Conservation (phyloP, 306 rosid species). For the Acacia acuminata region DNA sequence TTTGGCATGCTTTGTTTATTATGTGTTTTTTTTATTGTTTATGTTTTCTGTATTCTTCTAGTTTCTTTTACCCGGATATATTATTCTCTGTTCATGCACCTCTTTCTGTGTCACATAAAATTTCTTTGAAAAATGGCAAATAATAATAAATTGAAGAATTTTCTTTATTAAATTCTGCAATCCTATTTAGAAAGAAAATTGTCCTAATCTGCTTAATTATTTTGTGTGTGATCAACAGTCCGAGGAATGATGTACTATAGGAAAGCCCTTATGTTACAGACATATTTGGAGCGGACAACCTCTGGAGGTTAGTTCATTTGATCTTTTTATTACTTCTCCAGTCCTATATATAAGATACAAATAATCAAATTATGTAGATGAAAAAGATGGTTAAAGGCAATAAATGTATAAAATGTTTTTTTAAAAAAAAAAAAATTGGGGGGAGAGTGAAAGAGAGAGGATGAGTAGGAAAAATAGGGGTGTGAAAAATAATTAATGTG, state of each 20-base stretch:
- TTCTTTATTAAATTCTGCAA: not conserved
- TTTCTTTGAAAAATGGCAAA: not conserved
- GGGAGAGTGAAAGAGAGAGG: too few relatives aligned
- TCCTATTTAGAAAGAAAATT: not conserved
- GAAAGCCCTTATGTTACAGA: slow-evolving; percentile 94
- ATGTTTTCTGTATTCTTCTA: not conserved
- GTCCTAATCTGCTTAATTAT: slow-evolving; percentile 10
- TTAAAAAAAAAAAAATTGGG: too few relatives aligned
- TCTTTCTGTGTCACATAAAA: not conserved
- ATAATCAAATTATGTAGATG: too few relatives aligned
- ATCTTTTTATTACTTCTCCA: not conserved
- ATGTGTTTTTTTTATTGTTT: not conserved
- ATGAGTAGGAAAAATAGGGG: too few relatives aligned
- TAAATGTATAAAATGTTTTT: too few relatives aligned
- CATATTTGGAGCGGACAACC: slow-evolving; percentile 75
- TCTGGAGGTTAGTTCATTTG: slow-evolving; percentile 60
- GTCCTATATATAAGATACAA: too few relatives aligned
- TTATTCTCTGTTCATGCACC: not conserved
- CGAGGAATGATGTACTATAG: slow-evolving; percentile 99
- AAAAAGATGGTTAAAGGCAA: too few relatives aligned
- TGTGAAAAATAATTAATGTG: too few relatives aligned
- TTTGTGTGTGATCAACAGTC: slow-evolving; percentile 56
- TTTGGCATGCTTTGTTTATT: not conserved
- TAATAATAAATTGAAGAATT: not conserved
- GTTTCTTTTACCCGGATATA: not conserved